A percentile compares a stretch with the other conserved stretches of the same genome.
Evolutionary conservation across 1,284 basidiomycete genomes (phyloP).

Genomic region (Wallemia mellicola): DNA sequence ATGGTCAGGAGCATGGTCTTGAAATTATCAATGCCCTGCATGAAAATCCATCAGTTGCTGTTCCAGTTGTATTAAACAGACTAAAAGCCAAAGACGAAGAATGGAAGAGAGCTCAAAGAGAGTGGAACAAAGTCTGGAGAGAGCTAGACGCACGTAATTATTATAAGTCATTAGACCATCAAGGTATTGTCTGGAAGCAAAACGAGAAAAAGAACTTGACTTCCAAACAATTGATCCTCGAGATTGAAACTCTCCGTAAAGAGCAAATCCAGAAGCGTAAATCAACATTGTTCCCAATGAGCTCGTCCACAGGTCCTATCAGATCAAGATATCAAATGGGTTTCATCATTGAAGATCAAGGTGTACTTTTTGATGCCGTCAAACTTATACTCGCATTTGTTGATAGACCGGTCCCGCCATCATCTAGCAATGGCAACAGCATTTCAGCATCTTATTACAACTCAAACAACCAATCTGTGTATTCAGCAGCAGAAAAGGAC

Average conservation of each 20-base stretch:
- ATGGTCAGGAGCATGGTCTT: slow-evolving; percentile 42
- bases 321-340: slow-evolving; percentile 33
- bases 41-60: slow-evolving; percentile 63
- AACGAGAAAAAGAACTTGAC: slow-evolving; percentile 92
- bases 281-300: slow-evolving; percentile 28
- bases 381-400: slow-evolving; percentile 73
- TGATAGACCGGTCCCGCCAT: slow-evolving; percentile 25
- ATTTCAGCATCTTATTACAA: neutral
- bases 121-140: slow-evolving; percentile 92
- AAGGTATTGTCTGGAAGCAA: slow-evolving; percentile 74
- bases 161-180: slow-evolving; percentile 87
- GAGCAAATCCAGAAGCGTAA: slow-evolving; percentile 37
- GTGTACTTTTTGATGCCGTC: slow-evolving; percentile 57
- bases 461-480: slow-evolving; percentile 28
- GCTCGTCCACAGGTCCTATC: slow-evolving; percentile 14
- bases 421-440: neutral
- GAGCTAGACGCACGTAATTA: slow-evolving; percentile 93
- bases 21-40: slow-evolving; percentile 78
- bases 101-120: slow-evolving; percentile 76
- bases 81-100: slow-evolving; percentile 91
- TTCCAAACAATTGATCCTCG: slow-evolving; percentile 55
- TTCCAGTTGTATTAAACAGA: slow-evolving; percentile 69
- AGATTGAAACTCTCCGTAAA: slow-evolving; percentile 51
- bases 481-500: slow-evolving; percentile 45
- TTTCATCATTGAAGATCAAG: slow-evolving; percentile 44